Evolutionary conservation across 306 rosid species (phyloP).

Genomic region (Calophaca sinica): DNA sequence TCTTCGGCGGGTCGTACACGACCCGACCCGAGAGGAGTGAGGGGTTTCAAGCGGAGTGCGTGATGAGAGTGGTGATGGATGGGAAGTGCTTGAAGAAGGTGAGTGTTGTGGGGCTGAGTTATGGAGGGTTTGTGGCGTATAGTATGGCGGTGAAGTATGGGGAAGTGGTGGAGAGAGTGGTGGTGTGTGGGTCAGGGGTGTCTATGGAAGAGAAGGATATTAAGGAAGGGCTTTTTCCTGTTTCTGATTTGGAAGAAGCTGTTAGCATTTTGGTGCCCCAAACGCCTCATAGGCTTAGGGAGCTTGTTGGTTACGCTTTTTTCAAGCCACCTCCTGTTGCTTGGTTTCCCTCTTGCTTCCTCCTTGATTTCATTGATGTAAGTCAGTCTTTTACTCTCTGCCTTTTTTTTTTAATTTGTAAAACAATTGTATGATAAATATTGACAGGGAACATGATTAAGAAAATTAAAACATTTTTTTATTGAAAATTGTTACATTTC

Average conservation of each 20-base stretch:
- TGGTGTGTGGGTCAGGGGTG: slow-evolving; percentile 78
- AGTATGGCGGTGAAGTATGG: slow-evolving; percentile 59
- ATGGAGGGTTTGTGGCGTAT: slow-evolving; percentile 87
- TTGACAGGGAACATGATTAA: too few relatives aligned
- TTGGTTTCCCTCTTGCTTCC: slow-evolving; percentile 74
- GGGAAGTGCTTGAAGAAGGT: slow-evolving; percentile 56
- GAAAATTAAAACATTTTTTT: too few relatives aligned
- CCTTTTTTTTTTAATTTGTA: neutral
- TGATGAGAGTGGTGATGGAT: slow-evolving; percentile 68
- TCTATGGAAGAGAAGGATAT: slow-evolving; percentile 85
- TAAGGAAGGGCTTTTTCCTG: slow-evolving; percentile 63
- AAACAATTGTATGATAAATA: too few relatives aligned
- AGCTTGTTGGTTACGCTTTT: slow-evolving; percentile 59
- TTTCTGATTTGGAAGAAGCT: slow-evolving; percentile 75
- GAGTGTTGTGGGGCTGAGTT: slow-evolving; percentile 79
- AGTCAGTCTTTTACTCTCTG: slow-evolving; percentile 19
- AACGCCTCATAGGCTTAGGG: slow-evolving; percentile 59
- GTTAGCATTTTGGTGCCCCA: slow-evolving; percentile 71
- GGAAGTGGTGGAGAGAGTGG: slow-evolving; percentile 80
- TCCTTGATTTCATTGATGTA: slow-evolving; percentile 78
- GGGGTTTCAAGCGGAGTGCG: slow-evolving; percentile 78
- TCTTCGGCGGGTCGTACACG: slow-evolving; percentile 80
- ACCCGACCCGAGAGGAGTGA: slow-evolving; percentile 71
- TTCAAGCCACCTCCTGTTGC: slow-evolving; percentile 49
- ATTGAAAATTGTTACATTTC: too few relatives aligned